These are phyloP conservation scores for Rhodotorula babjevae DNA, from an alignment of 768 basidiomycete genomes.

Conservation along the genomic window DNA sequence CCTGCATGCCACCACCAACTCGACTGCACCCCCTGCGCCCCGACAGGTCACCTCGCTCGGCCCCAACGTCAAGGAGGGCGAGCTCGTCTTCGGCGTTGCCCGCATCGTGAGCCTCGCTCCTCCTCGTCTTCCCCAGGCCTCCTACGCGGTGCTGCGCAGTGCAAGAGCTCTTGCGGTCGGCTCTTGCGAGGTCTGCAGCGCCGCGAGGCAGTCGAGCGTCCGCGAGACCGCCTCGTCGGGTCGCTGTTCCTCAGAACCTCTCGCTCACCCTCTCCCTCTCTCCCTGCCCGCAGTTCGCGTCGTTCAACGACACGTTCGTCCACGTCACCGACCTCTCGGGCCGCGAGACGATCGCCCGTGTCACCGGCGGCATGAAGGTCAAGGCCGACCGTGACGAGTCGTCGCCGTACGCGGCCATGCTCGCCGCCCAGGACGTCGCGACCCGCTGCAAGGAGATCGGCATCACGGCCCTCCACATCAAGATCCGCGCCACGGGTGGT, in stretches of 20 bases:
- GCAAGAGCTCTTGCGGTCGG: too few relatives aligned
- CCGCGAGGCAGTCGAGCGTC: too few relatives aligned
- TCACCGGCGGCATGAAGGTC: constrained; percentile 99
- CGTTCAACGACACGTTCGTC: constrained; percentile 99
- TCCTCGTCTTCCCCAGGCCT: too few relatives aligned
- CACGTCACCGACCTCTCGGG: constrained; percentile 98
- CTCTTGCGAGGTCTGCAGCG: neutral
- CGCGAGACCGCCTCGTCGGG: too few relatives aligned
- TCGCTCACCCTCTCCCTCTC: neutral
- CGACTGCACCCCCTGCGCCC: too few relatives aligned
- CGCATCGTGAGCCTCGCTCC: constrained; percentile 62
- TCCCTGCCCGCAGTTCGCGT: constrained; percentile 56
- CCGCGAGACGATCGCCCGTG: constrained; percentile 97
- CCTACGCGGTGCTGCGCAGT: too few relatives aligned
- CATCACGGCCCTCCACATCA: constrained; percentile 96
- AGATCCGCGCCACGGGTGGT: constrained; percentile 94
- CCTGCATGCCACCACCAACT: neutral
- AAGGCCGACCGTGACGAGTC: constrained; percentile 99
- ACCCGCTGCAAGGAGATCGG: constrained; percentile 96
- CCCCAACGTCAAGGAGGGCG: constrained; percentile 91
- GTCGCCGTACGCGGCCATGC: constrained; percentile 52
- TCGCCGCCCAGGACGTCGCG: constrained; percentile 64
- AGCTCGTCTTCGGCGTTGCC: constrained; percentile 94
- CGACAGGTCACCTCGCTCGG: constrained; percentile 67
- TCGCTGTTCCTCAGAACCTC: too few relatives aligned